Conservation (phyloP, 2,329 filamentous ascomycete genomes). For the Paraphoma sp. region DNA sequence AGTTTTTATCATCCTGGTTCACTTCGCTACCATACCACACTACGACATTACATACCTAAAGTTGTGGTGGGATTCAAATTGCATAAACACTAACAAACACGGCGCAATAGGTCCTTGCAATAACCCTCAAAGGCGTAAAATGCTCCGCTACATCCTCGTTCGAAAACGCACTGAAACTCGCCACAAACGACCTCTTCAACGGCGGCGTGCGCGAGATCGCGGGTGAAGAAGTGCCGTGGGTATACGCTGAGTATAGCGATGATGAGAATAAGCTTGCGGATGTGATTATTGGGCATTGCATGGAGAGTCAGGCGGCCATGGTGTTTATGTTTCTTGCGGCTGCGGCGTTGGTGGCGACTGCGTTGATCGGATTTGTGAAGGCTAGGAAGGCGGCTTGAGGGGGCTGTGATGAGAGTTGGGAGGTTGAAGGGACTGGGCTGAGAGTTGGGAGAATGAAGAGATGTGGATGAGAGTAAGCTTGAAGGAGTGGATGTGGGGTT, state of each 20-base stretch:
- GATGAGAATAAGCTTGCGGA: neutral
- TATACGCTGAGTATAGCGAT: neutral
- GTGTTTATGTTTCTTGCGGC: conserved; percentile 36
- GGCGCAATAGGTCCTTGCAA: conserved; percentile 19
- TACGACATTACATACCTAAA: neutral
- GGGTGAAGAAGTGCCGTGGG: neutral
- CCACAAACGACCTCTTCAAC: conserved; percentile 21
- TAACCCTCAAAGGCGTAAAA: conserved; percentile 23
- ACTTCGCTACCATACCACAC: neutral
- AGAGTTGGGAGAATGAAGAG: too few relatives aligned
- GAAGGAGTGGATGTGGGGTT: neutral
- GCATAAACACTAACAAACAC: too few relatives aligned
- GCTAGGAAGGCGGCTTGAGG: conserved; percentile 10
- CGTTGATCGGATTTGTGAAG: conserved; percentile 13
- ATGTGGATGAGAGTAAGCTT: too few relatives aligned
- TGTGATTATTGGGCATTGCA: conserved; percentile 21
- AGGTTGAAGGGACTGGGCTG: too few relatives aligned
- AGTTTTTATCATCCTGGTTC: conserved; percentile 3
- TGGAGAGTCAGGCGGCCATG: conserved; percentile 26
- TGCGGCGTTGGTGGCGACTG: conserved; percentile 16
- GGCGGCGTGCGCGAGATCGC: conserved; percentile 13
- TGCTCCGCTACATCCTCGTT: conserved; percentile 5
- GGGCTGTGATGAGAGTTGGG: too few relatives aligned
- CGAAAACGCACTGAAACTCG: conserved; percentile 1
- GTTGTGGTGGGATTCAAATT: neutral